A percentile compares a stretch with the other conserved stretches of the same genome.
phyloP scores from a whole-genome alignment of 257 asterid species.

The Solanum bukasovii region DNA sequence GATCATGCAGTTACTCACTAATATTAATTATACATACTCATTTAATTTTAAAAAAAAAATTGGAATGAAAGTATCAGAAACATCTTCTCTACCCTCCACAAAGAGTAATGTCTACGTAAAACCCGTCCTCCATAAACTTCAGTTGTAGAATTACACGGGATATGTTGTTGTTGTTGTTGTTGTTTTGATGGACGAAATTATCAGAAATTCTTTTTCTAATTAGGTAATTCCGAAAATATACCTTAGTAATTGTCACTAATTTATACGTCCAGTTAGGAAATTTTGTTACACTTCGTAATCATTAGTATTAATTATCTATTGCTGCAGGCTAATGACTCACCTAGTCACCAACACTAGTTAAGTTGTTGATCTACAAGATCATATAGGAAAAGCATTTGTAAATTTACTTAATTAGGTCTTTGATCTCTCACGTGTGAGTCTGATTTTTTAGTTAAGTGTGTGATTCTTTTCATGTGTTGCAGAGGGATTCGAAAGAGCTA shows the following conservation, averaged over 20 bases:
- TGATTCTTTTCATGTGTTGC: neutral
- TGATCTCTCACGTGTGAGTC: neutral
- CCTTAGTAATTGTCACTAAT: neutral
- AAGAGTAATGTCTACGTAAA: neutral
- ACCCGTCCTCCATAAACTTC: fast-evolving
- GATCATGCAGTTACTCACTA: conserved; percentile 16
- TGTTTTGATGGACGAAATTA: too few species aligned
- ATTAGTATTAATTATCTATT: neutral
- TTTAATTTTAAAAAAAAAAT: neutral
- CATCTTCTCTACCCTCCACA: too few species aligned
- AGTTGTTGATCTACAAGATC: neutral
- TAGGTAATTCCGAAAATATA: neutral
- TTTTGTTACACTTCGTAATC: neutral
- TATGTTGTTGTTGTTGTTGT: too few species aligned
- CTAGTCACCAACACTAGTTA: neutral
- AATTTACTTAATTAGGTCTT: too few species aligned
- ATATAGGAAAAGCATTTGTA: neutral
- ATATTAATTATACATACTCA: neutral
- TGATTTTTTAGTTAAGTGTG: neutral
- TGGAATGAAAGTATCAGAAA: neutral
- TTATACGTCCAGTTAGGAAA: conserved; percentile 24
- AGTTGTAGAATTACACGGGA: too few species aligned
- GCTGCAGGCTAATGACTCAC: conserved; percentile 17
- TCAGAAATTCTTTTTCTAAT: too few species aligned
- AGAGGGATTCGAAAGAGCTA: neutral